These are phyloP conservation scores for Silene noctiflora DNA, from an alignment of 179 eudicot species.

Conservation along the genomic window DNA sequence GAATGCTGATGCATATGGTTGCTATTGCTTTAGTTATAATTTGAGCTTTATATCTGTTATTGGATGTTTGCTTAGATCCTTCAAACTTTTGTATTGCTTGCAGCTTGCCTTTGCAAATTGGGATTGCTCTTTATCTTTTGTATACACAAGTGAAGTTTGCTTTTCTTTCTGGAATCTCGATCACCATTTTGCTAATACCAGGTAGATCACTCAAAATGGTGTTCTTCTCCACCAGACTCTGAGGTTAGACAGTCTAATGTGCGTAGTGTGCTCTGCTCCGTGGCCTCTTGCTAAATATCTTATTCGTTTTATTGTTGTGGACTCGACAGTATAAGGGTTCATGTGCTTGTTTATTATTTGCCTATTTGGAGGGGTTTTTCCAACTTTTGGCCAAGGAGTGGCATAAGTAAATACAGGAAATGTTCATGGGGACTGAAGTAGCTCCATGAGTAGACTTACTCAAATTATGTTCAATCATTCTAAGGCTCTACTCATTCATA, in stretches of 20 bases:
- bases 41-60: background rate
- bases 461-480: background rate
- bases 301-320: background rate
- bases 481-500: too few relatives aligned
- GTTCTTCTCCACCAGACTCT: background rate
- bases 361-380: background rate
- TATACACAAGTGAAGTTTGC: slow-evolving; percentile 89
- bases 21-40: background rate
- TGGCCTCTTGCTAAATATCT: slow-evolving; percentile 4
- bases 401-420: slow-evolving; percentile 5
- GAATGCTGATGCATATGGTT: background rate
- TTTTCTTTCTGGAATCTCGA: slow-evolving; percentile 76
- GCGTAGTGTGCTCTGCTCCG: background rate
- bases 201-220: slow-evolving; percentile 29
- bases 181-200: slow-evolving; percentile 88
- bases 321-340: background rate
- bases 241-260: background rate
- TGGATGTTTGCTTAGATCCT: slow-evolving; percentile 5
- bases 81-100: slow-evolving; percentile 22
- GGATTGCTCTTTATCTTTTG: slow-evolving; percentile 78
- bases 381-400: background rate
- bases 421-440: background rate
- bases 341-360: background rate
- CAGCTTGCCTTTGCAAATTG: slow-evolving; percentile 98
- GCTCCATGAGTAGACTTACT: background rate